Evolutionary conservation across 208 protist genomes (phyloP).

Genomic region (Crithidia fasciculata): DNA sequence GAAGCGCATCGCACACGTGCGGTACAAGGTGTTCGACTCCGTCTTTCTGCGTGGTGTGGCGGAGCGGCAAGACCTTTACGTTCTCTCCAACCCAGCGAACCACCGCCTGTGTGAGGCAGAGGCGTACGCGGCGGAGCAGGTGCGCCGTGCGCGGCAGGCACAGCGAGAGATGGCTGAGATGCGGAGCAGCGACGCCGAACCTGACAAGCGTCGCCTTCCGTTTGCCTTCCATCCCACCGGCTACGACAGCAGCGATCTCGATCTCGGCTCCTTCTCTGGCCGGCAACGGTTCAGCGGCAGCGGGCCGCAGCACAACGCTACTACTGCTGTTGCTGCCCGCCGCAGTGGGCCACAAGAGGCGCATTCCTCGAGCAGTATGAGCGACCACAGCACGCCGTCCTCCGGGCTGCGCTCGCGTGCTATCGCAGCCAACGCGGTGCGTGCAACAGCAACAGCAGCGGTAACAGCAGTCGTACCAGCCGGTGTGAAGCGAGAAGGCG

Average conservation of each 20-base stretch:
- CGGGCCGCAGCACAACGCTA: not conserved
- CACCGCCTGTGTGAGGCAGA: conserved; percentile 43
- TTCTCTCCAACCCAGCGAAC: conserved; percentile 35
- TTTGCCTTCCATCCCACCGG: conserved; percentile 12
- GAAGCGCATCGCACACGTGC: conserved; percentile 23
- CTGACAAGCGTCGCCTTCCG: conserved; percentile 2
- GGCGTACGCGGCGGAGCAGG: conserved; percentile 33
- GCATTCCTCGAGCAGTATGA: not conserved
- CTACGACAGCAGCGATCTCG: conserved; percentile 17
- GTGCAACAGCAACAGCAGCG: too few species aligned
- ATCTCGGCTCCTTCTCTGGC: conserved; percentile 3
- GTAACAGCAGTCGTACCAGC: too few species aligned
- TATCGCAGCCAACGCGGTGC: not conserved
- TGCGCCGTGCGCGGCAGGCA: conserved; percentile 26
- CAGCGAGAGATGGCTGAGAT: conserved; percentile 18
- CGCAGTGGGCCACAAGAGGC: not conserved
- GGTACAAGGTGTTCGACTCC: conserved; percentile 29
- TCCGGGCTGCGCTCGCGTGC: not conserved
- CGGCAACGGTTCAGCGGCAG: not conserved
- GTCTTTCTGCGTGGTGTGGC: conserved; percentile 72
- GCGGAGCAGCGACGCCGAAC: conserved; percentile 15
- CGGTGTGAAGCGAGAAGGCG: not conserved
- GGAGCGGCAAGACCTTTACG: conserved; percentile 62
- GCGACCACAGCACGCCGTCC: conserved; percentile 6
- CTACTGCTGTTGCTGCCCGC: not conserved